These are phyloP conservation scores for Aspergillus brasiliensis DNA, from an alignment of 2,329 filamentous ascomycete species.

Conservation along the genomic window DNA sequence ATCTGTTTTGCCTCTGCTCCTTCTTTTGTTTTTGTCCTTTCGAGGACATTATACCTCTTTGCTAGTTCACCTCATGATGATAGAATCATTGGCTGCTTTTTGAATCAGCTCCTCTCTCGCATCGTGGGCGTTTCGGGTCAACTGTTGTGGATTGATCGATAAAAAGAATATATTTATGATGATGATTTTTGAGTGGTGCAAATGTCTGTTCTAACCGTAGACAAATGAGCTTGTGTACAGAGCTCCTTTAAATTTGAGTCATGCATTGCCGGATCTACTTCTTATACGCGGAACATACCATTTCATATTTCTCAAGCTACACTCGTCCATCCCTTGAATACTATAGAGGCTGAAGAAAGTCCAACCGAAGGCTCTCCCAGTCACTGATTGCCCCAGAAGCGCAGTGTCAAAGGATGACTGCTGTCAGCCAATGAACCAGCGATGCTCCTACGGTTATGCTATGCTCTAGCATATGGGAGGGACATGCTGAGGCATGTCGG, in stretches of 20 bases:
- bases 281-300: too few species aligned
- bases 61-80: conserved; percentile 16
- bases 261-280: too few species aligned
- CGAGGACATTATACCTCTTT: conserved; percentile 13
- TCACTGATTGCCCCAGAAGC: too few species aligned
- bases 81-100: conserved; percentile 23
- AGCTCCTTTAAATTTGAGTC: neutral
- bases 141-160: conserved; percentile 6
- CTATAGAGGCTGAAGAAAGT: too few species aligned
- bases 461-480: too few species aligned
- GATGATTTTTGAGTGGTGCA: neutral
- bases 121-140: conserved; percentile 33
- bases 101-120: conserved; percentile 22
- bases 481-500: too few species aligned
- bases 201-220: neutral
- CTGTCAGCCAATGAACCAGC: too few species aligned
- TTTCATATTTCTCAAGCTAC: too few species aligned
- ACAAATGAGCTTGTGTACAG: neutral
- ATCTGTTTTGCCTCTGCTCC: conserved; percentile 7
- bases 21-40: neutral
- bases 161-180: conserved; percentile 3
- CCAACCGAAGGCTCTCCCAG: too few species aligned
- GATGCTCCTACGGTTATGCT: too few species aligned
- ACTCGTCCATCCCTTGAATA: too few species aligned
- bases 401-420: too few species aligned